A percentile compares a stretch with the other conserved stretches of the same genome.
phyloP scores from a whole-genome alignment of 139 green algal genomes.

The Coelastrella sp. region DNA sequence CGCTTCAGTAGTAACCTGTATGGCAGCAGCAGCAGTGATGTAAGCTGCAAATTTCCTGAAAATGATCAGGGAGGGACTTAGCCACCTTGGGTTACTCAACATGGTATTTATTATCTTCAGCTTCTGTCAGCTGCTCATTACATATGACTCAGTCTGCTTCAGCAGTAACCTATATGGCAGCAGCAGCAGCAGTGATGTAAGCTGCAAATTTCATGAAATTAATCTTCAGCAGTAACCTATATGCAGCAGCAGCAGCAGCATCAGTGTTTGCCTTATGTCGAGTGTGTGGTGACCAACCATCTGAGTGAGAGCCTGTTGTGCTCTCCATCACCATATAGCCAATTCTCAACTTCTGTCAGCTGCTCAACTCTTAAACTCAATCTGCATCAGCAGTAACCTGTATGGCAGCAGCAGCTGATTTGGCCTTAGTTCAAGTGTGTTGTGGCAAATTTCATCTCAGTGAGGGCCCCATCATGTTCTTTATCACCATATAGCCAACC shows the following conservation, averaged over 20 bases:
- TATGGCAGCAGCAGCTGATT: not conserved
- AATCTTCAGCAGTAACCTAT: not conserved
- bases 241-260: not conserved
- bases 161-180: not conserved
- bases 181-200: not conserved
- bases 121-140: not conserved
- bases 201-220: no score
- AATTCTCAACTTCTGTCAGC: not conserved
- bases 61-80: no score
- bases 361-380: not conserved
- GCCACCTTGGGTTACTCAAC: slow-evolving; percentile 79
- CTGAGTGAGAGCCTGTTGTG: slow-evolving; percentile 20
- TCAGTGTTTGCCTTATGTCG: not conserved
- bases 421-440: not conserved
- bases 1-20: not conserved
- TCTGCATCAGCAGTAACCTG: not conserved
- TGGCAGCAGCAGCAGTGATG: not conserved
- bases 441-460: no score
- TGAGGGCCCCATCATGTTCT: no score
- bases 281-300: no score
- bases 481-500: slow-evolving; percentile 85
- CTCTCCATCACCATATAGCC: slow-evolving; percentile 61
- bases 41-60: no score
- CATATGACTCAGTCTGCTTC: not conserved
- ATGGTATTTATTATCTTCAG: slow-evolving; percentile 67